Base-by-base conservation (phyloP, 495 filamentous ascomycete genomes). In the Bombardia bombarda region DNA sequence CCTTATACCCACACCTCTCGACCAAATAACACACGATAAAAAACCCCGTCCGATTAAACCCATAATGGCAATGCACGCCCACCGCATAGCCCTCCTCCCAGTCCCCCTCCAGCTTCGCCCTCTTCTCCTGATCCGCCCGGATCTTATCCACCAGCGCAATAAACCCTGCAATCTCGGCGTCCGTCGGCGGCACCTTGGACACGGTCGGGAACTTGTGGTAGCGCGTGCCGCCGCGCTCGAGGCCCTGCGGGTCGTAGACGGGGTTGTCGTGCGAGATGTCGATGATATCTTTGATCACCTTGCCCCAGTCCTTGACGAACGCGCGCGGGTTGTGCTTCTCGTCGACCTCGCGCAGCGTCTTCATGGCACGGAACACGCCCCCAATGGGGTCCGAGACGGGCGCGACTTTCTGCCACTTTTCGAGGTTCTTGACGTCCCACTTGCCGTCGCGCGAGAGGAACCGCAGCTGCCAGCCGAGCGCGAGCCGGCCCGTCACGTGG, bases 341-440 rank as follows among this genome's bases (percentile, higher is more conserved):
- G 55, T 97, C 90, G 1, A 87, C 79, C 60, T 92, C 84, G 17
- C 88, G 78, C 3, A 93, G 73, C 39, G 87, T 93, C 64, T 95
- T 95, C 67, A 95, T 80, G 3, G 86, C 87, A 2, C 82, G 77
- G 59, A 95, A 94, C 13, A 84, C 69, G 22, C 80, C 77, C 4
- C 63, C 78, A 35, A 97, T 90, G 5, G 82, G 79, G 18, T 74
- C 70, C 1, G 87, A 92, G 17, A 95, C 85, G 2, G 89, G 82
- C 7, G 65, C 60, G 1, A 93, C 83, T 22, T 77, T 75, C 50
- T 84, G 72, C 90, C 90, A 97, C 52, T 96, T 96, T 43, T 73
- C 80, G 10, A 95, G 77, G 60, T 97, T 97, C 69, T 97, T 96
- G 45, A 97, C 86, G 57, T 95, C 90, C 90, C 90, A 96, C 66